Conservation (phyloP, 495 filamentous ascomycete genomes). For the Aspergillus nidulans region DNA sequence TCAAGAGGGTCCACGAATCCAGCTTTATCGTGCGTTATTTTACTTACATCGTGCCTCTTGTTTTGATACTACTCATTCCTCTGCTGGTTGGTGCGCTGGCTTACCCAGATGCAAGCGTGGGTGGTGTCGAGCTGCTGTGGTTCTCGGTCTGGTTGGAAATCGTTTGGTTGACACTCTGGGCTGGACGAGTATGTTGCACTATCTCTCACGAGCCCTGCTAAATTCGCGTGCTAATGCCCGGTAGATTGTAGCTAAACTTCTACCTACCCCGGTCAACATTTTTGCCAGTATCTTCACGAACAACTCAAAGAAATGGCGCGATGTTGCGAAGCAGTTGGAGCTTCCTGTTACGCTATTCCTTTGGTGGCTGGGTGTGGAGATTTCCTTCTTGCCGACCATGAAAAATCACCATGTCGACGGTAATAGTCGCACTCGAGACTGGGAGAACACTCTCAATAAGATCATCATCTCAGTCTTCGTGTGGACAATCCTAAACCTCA, state of each 20-base stretch:
- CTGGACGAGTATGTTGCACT: constrained; percentile 52
- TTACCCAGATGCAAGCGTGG: constrained; percentile 62
- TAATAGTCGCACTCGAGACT: constrained; percentile 48
- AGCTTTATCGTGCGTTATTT: constrained; percentile 80
- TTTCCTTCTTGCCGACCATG: constrained; percentile 55
- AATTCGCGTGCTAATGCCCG: not conserved
- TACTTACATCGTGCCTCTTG: constrained; percentile 77
- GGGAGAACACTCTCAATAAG: constrained; percentile 81
- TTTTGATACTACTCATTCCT: constrained; percentile 71
- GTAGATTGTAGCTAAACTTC: constrained; percentile 66
- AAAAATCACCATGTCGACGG: constrained; percentile 69
- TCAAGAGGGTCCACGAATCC: constrained; percentile 67
- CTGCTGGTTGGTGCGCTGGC: constrained; percentile 69
- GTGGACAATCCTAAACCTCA: constrained; percentile 71
- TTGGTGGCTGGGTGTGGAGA: constrained; percentile 83
- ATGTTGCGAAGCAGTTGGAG: constrained; percentile 83
- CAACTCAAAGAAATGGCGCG: constrained; percentile 89
- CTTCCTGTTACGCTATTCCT: constrained; percentile 83
- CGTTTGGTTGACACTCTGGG: constrained; percentile 90
- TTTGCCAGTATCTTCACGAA: constrained; percentile 77
- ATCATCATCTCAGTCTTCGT: constrained; percentile 82
- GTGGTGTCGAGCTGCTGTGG: constrained; percentile 78
- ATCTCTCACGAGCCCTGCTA: no score
- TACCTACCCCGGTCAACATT: constrained; percentile 64
- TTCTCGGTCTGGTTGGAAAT: constrained; percentile 94